Percentiles rank a stretch among this genome's conserved stretches.
These are phyloP conservation scores for Carex arenaria DNA, from an alignment of 202 grass and related monocot genomes.

Conservation along the genomic window DNA sequence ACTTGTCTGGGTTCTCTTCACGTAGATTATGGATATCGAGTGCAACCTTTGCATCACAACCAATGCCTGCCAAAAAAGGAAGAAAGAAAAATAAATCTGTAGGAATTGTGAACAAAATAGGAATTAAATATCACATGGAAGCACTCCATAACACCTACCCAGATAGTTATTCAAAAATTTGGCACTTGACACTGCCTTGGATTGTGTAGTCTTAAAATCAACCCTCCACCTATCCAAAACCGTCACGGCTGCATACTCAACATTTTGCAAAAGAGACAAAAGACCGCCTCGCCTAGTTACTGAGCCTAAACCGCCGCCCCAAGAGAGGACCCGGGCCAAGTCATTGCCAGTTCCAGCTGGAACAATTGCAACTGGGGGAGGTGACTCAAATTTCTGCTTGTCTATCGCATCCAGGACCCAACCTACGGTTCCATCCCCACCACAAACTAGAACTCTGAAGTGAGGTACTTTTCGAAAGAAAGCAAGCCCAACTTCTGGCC, in stretches of 20 bases:
- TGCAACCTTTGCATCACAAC: conserved; percentile 99
- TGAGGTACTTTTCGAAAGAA: conserved; percentile 74
- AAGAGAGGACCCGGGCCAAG: conserved; percentile 82
- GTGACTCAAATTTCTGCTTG: conserved; percentile 81
- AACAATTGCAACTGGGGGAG: conserved; percentile 78
- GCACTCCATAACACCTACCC: conserved; percentile 36
- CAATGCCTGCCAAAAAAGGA: conserved; percentile 54
- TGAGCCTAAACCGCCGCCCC: conserved; percentile 74
- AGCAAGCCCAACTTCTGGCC: conserved; percentile 71
- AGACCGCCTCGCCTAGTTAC: conserved; percentile 72
- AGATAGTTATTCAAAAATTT: conserved; percentile 97
- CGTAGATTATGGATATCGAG: conserved; percentile 92
- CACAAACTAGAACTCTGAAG: conserved; percentile 96
- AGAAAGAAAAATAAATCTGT: conserved; percentile 8
- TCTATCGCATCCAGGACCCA: conserved; percentile 90
- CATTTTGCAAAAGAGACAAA: conserved; percentile 64
- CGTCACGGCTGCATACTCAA: conserved; percentile 80
- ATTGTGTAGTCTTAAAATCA: conserved; percentile 47
- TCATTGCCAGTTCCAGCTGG: conserved; percentile 95
- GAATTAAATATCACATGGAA: not conserved
- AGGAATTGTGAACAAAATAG: not conserved
- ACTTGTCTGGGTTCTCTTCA: conserved; percentile 96
- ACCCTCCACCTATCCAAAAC: conserved; percentile 96
- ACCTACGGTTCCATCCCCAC: conserved; percentile 87
- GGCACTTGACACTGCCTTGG: conserved; percentile 35